Conservation (phyloP, 2,329 filamentous ascomycete genomes). For the Aureobasidium melanogenum region DNA sequence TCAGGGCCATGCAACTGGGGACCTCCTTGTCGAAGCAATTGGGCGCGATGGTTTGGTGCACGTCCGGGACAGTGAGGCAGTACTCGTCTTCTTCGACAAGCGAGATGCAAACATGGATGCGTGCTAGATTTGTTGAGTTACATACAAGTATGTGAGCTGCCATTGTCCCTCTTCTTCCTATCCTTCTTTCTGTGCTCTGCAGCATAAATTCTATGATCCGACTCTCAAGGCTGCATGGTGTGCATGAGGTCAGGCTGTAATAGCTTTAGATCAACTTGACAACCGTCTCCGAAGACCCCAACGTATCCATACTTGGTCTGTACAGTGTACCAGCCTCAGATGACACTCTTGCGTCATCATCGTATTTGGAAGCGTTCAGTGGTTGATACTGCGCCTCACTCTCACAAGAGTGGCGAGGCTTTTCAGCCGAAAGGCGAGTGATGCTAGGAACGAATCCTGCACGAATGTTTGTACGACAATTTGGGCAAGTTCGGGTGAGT, state of each 20-base stretch:
- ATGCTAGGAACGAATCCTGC: not conserved
- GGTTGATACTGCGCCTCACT: not conserved
- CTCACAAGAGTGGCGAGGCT: not conserved
- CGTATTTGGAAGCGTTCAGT: not conserved
- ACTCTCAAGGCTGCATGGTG: not conserved
- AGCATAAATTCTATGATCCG: too few species aligned
- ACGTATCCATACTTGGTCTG: not conserved
- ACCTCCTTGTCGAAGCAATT: constrained; percentile 16
- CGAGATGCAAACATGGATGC: not conserved
- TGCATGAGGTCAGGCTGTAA: not conserved
- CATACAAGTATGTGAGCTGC: not conserved
- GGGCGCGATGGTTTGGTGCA: constrained; percentile 16
- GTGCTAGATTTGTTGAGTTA: not conserved
- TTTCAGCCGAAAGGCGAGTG: not conserved
- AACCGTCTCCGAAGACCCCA: not conserved
- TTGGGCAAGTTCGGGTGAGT: not conserved
- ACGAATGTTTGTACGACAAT: not conserved
- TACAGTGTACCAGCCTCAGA: not conserved
- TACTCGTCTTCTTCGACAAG: constrained; percentile 21
- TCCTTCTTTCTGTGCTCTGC: not conserved
- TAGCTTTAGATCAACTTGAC: not conserved
- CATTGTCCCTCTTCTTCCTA: not conserved
- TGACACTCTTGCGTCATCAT: not conserved
- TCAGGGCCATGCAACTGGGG: constrained; percentile 16
- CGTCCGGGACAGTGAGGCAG: constrained; percentile 23